Evolutionary conservation across 371 early-diverging fungal genomes (phyloP).

Genomic region (Coemansia sp.): DNA sequence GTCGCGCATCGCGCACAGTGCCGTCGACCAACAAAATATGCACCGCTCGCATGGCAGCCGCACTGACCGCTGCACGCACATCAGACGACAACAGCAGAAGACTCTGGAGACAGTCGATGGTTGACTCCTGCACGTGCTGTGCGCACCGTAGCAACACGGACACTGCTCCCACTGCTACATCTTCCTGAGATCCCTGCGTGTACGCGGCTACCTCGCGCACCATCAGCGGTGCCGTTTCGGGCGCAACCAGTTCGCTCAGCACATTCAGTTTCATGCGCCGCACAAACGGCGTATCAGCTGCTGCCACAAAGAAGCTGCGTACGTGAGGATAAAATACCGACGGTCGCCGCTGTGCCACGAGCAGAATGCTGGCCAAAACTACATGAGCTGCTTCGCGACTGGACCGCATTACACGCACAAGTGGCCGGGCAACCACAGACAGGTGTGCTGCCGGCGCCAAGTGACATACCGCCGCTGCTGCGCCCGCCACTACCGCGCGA

Average conservation of each 20-base stretch:
- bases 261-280: conserved; percentile 85
- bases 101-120: conserved; percentile 37
- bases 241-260: conserved; percentile 63
- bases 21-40: conserved; percentile 38
- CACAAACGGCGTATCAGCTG: conserved; percentile 75
- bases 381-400: conserved; percentile 78
- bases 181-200: conserved; percentile 29
- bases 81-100: conserved; percentile 34
- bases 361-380: conserved; percentile 74
- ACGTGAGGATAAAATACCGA: conserved; percentile 70
- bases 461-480: conserved; percentile 70
- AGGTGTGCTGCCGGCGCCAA: conserved; percentile 69
- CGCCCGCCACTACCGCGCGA: conserved; percentile 82
- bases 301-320: conserved; percentile 78
- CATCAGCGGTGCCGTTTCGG: conserved; percentile 18
- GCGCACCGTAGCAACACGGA: conserved; percentile 42
- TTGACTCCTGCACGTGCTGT: conserved; percentile 16
- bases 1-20: conserved; percentile 30
- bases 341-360: conserved; percentile 71
- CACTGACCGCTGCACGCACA: conserved; percentile 25
- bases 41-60: conserved; percentile 30
- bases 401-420: conserved; percentile 73
- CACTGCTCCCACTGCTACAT: conserved; percentile 33
- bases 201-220: conserved; percentile 48
- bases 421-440: conserved; percentile 66